Percentiles rank a stretch among this genome's conserved stretches.
Conservation (phyloP, 106 monocot species). For the Apostasia ramifera region DNA sequence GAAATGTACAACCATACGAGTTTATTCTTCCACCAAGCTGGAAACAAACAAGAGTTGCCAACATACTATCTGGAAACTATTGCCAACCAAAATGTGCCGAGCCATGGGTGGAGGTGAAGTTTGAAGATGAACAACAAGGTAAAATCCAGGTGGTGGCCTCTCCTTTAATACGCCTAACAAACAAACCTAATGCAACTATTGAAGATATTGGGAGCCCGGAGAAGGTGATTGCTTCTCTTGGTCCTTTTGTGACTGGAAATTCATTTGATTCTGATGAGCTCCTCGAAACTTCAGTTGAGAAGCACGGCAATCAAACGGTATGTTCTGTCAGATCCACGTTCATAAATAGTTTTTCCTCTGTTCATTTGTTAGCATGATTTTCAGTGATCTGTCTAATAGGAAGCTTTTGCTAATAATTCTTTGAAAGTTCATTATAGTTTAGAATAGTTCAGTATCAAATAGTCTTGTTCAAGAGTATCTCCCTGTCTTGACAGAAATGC, state of each 20-base stretch:
- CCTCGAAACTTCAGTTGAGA: conserved; percentile 58
- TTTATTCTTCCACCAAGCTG: conserved; percentile 87
- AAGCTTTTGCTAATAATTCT: no score
- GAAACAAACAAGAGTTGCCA: conserved; percentile 89
- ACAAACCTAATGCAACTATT: conserved; percentile 87
- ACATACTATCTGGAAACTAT: conserved; percentile 96
- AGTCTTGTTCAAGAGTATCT: no score
- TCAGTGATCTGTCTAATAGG: no score
- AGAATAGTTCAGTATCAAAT: no score
- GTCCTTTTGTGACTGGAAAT: conserved; percentile 94
- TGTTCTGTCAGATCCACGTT: background rate
- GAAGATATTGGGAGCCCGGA: conserved; percentile 96
- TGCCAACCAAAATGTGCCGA: conserved; percentile 99
- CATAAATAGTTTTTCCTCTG: no score
- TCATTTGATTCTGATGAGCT: conserved; percentile 89
- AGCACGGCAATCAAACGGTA: conserved; percentile 80
- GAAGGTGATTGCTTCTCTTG: conserved; percentile 88
- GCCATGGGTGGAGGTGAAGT: conserved; percentile 99
- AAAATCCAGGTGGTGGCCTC: conserved; percentile 94
- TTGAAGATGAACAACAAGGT: conserved; percentile 91
- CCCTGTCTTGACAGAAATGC: no score
- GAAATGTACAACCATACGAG: conserved; percentile 90
- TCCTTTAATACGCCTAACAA: conserved; percentile 87
- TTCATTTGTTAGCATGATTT: background rate
- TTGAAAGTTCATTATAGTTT: no score